Conservation (phyloP, 2,329 filamentous ascomycete genomes). For the Knufia petricola region DNA sequence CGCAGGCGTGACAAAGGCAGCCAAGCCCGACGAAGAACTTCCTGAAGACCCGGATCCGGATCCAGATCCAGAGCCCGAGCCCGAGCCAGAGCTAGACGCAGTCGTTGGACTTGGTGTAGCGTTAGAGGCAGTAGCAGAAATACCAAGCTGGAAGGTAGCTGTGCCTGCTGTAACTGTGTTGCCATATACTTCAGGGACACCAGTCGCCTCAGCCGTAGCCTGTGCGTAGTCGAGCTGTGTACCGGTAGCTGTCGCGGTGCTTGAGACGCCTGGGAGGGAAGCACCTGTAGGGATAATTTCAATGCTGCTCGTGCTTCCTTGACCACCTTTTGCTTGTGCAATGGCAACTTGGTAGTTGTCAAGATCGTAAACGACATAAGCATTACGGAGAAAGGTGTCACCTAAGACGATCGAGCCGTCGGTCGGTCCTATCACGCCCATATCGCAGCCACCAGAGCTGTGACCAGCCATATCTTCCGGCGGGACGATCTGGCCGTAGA, state of each 20-base stretch:
- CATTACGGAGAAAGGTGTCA: constrained; percentile 65
- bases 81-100: too few species aligned
- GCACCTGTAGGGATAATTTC: constrained; percentile 14
- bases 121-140: constrained; percentile 2
- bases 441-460: constrained; percentile 48
- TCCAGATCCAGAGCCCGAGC: too few species aligned
- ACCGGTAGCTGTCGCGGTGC: constrained; percentile 13
- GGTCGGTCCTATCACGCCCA: constrained; percentile 54
- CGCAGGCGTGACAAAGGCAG: not conserved
- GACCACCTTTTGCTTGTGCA: constrained; percentile 47
- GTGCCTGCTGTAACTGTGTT: constrained; percentile 13
- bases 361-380: constrained; percentile 66
- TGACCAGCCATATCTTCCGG: constrained; percentile 37
- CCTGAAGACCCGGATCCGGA: too few species aligned
- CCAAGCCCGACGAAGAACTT: not conserved
- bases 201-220: constrained; percentile 3
- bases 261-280: constrained; percentile 13
- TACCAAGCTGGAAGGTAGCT: constrained; percentile 15
- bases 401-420: constrained; percentile 51
- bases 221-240: constrained; percentile 9
- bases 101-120: not conserved
- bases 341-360: constrained; percentile 62
- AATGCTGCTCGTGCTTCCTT: constrained; percentile 12
- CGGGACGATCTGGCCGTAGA: constrained; percentile 39
- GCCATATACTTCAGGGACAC: constrained; percentile 9